These are phyloP conservation scores for Blastobotrys buckinghamii DNA, from an alignment of 1,139 yeast genomes.

Conservation along the genomic window DNA sequence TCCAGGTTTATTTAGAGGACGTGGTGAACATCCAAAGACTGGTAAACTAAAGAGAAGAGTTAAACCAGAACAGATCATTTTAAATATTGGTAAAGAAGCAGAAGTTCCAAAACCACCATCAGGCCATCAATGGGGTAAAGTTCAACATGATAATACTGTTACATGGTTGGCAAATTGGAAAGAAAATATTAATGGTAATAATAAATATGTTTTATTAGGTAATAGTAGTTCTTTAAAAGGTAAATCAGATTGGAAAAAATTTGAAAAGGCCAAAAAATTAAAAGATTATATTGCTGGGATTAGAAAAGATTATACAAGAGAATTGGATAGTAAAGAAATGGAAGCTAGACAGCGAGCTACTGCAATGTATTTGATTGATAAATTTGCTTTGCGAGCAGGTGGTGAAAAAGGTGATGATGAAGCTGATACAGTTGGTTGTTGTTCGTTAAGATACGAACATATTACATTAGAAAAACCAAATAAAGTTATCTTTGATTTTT, in stretches of 20 bases:
- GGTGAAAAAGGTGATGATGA: constrained; percentile 97
- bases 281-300: constrained; percentile 66
- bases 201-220: constrained; percentile 86
- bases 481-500: constrained; percentile 83
- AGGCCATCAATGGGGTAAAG: constrained; percentile 89
- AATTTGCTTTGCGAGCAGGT: constrained; percentile 96
- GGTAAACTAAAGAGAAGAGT: constrained; percentile 73
- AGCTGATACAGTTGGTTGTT: constrained; percentile 98
- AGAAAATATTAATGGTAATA: constrained; percentile 78
- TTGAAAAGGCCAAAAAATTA: constrained; percentile 86
- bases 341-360: constrained; percentile 88
- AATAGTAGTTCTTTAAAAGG: constrained; percentile 91
- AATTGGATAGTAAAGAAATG: constrained; percentile 72
- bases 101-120: constrained; percentile 76
- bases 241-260: constrained; percentile 82
- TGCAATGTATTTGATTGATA: constrained; percentile 88
- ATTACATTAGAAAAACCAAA: constrained; percentile 80
- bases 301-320: constrained; percentile 65
- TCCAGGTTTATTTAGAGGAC: constrained; percentile 91
- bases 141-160: constrained; percentile 82
- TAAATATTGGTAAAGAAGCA: constrained; percentile 71
- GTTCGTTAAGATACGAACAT: constrained; percentile 88
- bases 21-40: constrained; percentile 96
- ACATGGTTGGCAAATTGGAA: constrained; percentile 98
- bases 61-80: constrained; percentile 78